Percentiles rank a stretch among this genome's conserved stretches.
Evolutionary conservation across 257 asterid species (phyloP).

Genomic region (Solanum ossicruentum): DNA sequence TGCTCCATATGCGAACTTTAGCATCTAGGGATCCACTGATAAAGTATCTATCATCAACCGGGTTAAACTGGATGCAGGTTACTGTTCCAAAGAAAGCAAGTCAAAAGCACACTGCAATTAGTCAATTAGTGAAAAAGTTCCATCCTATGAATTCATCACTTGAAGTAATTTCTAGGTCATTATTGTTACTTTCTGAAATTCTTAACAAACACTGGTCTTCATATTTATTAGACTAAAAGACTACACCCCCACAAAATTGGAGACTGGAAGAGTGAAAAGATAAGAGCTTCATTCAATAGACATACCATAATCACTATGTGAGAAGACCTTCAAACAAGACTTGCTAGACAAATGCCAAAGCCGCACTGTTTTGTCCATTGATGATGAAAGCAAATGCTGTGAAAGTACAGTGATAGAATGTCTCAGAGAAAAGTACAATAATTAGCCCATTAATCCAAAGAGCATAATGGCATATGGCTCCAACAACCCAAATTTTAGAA

Average conservation of each 20-base stretch:
- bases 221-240: background rate
- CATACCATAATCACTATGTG: slow-evolving; percentile 96
- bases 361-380: slow-evolving; percentile 98
- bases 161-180: slow-evolving; percentile 1
- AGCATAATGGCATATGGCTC: background rate
- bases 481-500: background rate
- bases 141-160: background rate
- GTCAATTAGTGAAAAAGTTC: slow-evolving; percentile 12
- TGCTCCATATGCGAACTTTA: slow-evolving; percentile 99
- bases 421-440: background rate
- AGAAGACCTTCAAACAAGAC: slow-evolving; percentile 75
- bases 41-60: slow-evolving; percentile 91
- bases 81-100: slow-evolving; percentile 46
- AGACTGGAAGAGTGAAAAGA: background rate
- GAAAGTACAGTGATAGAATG: slow-evolving; percentile 11
- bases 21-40: slow-evolving; percentile 97
- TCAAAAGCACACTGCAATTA: slow-evolving; percentile 6
- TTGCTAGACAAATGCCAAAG: slow-evolving; percentile 82
- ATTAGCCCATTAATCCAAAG: background rate
- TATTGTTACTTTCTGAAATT: background rate
- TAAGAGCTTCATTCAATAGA: background rate
- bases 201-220: background rate
- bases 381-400: slow-evolving; percentile 81
- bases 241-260: too few relatives aligned
- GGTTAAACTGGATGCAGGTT: slow-evolving; percentile 97